Percentiles rank a stretch among this genome's conserved stretches.
These are phyloP conservation scores for Thinopyrum elongatum DNA, from an alignment of 176 grass and related monocot genomes.

Conservation along the genomic window DNA sequence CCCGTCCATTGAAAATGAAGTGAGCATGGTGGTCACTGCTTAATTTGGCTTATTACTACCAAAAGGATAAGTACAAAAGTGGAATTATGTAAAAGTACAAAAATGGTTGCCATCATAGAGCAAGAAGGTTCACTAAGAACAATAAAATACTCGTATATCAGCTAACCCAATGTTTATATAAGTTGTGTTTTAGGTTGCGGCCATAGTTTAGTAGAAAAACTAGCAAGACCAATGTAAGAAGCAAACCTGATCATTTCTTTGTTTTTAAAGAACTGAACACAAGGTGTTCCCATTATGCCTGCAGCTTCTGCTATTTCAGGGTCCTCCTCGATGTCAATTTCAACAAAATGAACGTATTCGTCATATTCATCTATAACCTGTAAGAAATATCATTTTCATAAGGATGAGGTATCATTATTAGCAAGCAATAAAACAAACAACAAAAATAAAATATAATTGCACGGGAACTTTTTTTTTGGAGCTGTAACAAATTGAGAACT, in stretches of 20 bases:
- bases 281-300: constrained; percentile 99
- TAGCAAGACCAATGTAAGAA: background rate
- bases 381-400: constrained; percentile 11
- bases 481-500: background rate
- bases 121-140: background rate
- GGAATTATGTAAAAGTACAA: background rate
- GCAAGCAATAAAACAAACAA: constrained; percentile 8
- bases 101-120: background rate
- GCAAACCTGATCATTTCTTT: constrained; percentile 98
- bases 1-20: too few relatives aligned
- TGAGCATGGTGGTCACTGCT: background rate
- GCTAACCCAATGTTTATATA: background rate
- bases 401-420: background rate
- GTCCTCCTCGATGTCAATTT: constrained; percentile 99
- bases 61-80: background rate
- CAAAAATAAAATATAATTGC: background rate
- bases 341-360: constrained; percentile 76
- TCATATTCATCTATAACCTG: constrained; percentile 92
- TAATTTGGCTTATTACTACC: background rate
- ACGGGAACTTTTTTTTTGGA: background rate
- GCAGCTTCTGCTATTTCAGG: constrained; percentile 98
- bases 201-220: background rate
- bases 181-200: background rate
- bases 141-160: background rate
- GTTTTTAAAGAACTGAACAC: constrained; percentile 98